Conservation (phyloP, 192 early-diverging fungal species). For the Diversispora eburnea region DNA sequence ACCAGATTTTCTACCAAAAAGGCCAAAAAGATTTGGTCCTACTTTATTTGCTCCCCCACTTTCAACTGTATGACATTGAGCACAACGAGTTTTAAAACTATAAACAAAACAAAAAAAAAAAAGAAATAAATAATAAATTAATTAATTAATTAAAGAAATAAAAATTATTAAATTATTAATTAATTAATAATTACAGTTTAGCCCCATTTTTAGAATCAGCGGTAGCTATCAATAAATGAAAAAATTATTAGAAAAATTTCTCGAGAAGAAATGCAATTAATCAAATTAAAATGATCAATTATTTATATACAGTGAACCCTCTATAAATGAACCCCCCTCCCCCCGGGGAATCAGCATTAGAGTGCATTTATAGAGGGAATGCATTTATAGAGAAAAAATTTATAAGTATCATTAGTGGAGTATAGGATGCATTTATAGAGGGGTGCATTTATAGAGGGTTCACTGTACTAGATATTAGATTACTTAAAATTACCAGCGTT, state of each 20-base stretch:
- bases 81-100: slow-evolving; percentile 97
- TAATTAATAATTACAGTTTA: not conserved
- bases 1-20: slow-evolving; percentile 89
- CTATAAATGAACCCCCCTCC: too few relatives aligned
- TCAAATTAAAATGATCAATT: not conserved
- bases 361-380: too few relatives aligned
- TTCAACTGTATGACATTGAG: slow-evolving; percentile 96
- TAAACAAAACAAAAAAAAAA: not conserved
- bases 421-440: too few relatives aligned
- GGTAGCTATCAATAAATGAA: not conserved
- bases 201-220: not conserved
- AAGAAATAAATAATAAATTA: not conserved
- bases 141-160: too few relatives aligned
- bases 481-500: slow-evolving; percentile 14
- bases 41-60: slow-evolving; percentile 87
- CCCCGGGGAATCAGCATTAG: too few relatives aligned
- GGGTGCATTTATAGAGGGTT: too few relatives aligned
- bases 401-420: too few relatives aligned
- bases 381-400: too few relatives aligned
- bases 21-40: slow-evolving; percentile 92
- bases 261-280: not conserved
- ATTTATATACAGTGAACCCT: too few relatives aligned
- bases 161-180: not conserved
- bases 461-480: not conserved
- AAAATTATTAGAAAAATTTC: not conserved